A percentile compares a stretch with the other conserved stretches of the same genome.
These are phyloP conservation scores for Trametes villosa DNA, from an alignment of 768 basidiomycete species.

Conservation along the genomic window DNA sequence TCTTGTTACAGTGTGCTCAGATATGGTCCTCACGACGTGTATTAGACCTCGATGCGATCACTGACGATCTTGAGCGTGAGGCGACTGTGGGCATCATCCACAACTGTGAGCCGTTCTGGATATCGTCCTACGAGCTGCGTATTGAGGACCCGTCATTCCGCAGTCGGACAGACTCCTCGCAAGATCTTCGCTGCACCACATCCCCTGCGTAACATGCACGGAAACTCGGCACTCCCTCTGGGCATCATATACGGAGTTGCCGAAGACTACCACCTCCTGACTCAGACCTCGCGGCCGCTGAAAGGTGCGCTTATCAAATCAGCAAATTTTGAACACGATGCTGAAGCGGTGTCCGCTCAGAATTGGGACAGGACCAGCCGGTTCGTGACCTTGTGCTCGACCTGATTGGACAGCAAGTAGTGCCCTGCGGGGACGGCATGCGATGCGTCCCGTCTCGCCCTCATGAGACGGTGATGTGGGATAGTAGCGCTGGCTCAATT, in stretches of 20 bases:
- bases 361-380: conserved; percentile 50
- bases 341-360: conserved; percentile 34
- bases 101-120: conserved; percentile 72
- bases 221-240: conserved; percentile 71
- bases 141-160: neutral
- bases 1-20: neutral
- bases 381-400: conserved; percentile 61
- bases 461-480: conserved; percentile 78
- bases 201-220: conserved; percentile 73
- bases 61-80: conserved; percentile 85
- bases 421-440: conserved; percentile 63
- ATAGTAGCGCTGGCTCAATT: conserved; percentile 40
- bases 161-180: conserved; percentile 90
- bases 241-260: conserved; percentile 77
- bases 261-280: conserved; percentile 77
- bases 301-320: conserved; percentile 48
- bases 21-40: neutral
- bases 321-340: neutral
- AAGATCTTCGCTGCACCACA: conserved; percentile 82
- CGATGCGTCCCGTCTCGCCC: conserved; percentile 60
- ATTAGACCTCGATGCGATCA: conserved; percentile 84
- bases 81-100: conserved; percentile 95
- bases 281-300: conserved; percentile 57
- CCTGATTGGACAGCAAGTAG: conserved; percentile 57
- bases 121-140: too few relatives aligned